Conservation (phyloP, 345 rosid genomes). For the Syzygium jambos region DNA sequence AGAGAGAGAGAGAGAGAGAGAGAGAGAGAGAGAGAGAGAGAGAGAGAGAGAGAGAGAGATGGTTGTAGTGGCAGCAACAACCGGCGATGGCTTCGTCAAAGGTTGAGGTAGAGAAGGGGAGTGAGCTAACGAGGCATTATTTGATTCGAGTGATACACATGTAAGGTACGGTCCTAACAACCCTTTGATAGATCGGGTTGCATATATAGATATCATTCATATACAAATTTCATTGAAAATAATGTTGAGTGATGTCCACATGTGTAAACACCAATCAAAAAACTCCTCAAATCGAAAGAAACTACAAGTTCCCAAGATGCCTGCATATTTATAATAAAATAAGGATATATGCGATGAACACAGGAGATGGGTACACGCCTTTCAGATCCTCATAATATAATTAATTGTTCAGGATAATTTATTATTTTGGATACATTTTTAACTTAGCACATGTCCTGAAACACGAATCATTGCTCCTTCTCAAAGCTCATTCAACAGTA, state of each 20-base stretch:
- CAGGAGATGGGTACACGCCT: not conserved
- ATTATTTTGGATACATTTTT: not conserved
- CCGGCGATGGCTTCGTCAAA: not conserved
- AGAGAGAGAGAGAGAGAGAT: not conserved
- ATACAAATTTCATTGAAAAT: not conserved
- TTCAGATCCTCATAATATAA: not conserved
- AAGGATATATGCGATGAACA: not conserved
- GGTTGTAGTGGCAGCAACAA: not conserved
- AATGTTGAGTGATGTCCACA: not conserved
- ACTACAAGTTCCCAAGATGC: not conserved
- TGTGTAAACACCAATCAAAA: not conserved
- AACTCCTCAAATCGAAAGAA: not conserved
- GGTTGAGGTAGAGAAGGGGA: not conserved
- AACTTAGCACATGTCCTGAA: not conserved
- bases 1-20: not conserved
- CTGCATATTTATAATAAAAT: not conserved
- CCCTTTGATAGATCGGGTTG: not conserved
- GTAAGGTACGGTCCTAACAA: not conserved
- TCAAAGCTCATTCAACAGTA: not conserved
- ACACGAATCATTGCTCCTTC: not conserved
- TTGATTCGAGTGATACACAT: not conserved
- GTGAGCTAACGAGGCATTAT: not conserved
- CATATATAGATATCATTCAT: not conserved
- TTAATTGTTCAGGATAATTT: not conserved
- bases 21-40: not conserved